Percentiles rank a stretch among this genome's conserved stretches.
Conservation (phyloP, 176 grass and related monocot genomes). For the Aegilops longissima region DNA sequence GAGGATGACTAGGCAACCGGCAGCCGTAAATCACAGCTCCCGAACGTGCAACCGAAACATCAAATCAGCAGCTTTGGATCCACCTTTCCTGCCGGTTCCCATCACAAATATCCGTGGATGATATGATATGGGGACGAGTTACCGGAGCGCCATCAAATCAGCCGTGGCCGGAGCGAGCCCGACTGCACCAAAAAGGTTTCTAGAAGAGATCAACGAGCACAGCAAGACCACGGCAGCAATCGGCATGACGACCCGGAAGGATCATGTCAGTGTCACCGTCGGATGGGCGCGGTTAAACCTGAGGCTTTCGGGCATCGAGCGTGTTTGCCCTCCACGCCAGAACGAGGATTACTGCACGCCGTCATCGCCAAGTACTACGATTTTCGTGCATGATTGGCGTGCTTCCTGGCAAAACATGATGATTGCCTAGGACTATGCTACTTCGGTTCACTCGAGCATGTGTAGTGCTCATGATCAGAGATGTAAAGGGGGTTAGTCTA, state of each 20-base stretch:
- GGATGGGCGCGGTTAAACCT: background rate
- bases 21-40: background rate
- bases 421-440: background rate
- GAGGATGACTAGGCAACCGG: background rate
- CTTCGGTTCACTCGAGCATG: background rate
- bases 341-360: background rate
- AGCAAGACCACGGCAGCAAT: background rate
- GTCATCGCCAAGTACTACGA: background rate
- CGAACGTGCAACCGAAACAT: background rate
- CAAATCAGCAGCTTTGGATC: background rate
- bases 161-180: background rate
- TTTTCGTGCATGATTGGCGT: background rate
- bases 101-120: background rate
- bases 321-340: constrained; percentile 21
- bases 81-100: background rate
- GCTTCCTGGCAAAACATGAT: background rate
- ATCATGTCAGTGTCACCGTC: background rate
- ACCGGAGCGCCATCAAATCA: background rate
- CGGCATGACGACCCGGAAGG: background rate
- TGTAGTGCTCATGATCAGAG: too few relatives aligned
- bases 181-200: background rate
- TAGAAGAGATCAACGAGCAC: background rate
- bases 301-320: background rate
- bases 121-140: background rate
- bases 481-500: too few relatives aligned